These are phyloP conservation scores for Penicillium bialowiezense DNA, from an alignment of 495 filamentous ascomycete species.

Conservation along the genomic window DNA sequence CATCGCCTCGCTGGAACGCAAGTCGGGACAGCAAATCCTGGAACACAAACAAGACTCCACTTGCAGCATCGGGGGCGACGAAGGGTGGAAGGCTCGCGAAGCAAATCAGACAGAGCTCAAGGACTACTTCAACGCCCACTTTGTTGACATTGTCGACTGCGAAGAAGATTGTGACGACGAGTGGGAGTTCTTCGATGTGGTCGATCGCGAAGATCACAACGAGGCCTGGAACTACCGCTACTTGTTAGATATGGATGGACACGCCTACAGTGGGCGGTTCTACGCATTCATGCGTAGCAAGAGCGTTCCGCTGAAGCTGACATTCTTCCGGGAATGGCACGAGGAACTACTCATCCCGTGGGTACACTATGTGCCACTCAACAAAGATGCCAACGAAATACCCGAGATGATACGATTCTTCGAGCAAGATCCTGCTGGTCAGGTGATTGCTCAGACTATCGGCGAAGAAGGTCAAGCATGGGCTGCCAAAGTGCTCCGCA, in stretches of 20 bases:
- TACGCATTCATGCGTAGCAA: conserved; percentile 44
- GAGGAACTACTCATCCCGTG: conserved; percentile 53
- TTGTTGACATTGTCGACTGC: conserved; percentile 9
- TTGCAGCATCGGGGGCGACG: neutral
- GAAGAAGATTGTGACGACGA: conserved; percentile 14
- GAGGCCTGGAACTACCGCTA: conserved; percentile 17
- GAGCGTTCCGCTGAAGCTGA: conserved; percentile 44
- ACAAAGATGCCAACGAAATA: conserved; percentile 42
- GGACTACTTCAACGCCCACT: conserved; percentile 12
- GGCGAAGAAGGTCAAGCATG: conserved; percentile 41
- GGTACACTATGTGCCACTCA: conserved; percentile 53
- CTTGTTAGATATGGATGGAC: conserved; percentile 54
- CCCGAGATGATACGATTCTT: conserved; percentile 41
- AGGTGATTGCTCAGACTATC: conserved; percentile 31
- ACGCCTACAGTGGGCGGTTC: conserved; percentile 51
- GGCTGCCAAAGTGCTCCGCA: conserved; percentile 31
- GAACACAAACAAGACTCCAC: neutral
- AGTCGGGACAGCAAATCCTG: conserved; percentile 1
- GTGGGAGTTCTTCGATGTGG: conserved; percentile 3
- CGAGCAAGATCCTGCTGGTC: conserved; percentile 30
- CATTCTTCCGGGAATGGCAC: conserved; percentile 55
- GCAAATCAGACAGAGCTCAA: neutral
- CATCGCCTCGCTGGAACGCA: conserved; percentile 13
- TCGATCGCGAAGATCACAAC: conserved; percentile 1
- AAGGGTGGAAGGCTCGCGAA: conserved; percentile 4